These are phyloP conservation scores for Entomortierella chlamydospora DNA, from an alignment of 192 early-diverging fungal genomes.

Conservation along the genomic window DNA sequence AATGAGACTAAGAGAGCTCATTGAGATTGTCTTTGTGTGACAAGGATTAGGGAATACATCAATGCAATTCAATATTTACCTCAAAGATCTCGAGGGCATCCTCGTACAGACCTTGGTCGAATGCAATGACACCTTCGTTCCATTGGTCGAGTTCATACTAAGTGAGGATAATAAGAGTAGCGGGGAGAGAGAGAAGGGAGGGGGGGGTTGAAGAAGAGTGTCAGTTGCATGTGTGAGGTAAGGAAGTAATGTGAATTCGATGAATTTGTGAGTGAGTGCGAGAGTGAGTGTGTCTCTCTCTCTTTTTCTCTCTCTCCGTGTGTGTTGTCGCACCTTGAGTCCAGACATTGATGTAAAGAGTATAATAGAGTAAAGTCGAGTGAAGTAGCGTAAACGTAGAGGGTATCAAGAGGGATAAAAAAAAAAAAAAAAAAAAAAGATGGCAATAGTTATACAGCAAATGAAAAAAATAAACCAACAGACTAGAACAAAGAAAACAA, in stretches of 20 bases:
- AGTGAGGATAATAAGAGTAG: constrained; percentile 7
- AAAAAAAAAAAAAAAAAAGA: too few relatives aligned
- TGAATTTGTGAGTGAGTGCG: too few relatives aligned
- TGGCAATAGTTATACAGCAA: too few relatives aligned
- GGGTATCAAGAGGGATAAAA: too few relatives aligned
- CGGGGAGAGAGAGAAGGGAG: background rate
- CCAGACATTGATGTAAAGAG: constrained; percentile 2
- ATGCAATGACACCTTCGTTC: constrained; percentile 80
- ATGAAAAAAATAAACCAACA: background rate
- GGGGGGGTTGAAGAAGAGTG: background rate
- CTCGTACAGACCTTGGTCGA: constrained; percentile 79
- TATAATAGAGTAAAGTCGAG: too few relatives aligned
- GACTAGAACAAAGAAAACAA: background rate
- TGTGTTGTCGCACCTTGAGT: constrained; percentile 10
- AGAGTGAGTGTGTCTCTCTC: too few relatives aligned
- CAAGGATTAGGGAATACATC: background rate
- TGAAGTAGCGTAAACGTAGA: too few relatives aligned
- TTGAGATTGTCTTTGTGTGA: background rate
- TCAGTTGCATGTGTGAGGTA: constrained; percentile 4
- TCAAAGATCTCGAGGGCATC: constrained; percentile 75
- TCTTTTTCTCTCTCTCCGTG: too few relatives aligned
- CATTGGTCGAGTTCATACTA: constrained; percentile 88
- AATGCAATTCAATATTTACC: constrained; percentile 56
- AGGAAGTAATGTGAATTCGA: too few relatives aligned
- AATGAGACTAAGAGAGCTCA: too few relatives aligned